Evolutionary conservation across 371 early-diverging fungal species (phyloP).

Genomic region (Capillidium heterosporum): DNA sequence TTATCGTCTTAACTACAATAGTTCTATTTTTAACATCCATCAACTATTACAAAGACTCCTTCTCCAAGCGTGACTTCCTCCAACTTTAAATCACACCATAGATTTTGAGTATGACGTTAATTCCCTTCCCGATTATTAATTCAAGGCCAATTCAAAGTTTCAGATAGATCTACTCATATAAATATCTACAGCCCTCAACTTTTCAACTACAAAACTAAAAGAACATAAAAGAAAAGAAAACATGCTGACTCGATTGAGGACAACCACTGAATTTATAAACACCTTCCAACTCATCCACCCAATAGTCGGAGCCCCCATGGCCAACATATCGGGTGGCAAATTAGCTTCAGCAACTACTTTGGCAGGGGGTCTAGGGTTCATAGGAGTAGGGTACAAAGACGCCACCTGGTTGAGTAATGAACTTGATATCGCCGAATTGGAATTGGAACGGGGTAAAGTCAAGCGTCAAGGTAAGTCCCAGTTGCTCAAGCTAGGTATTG

Average conservation of each 20-base stretch:
- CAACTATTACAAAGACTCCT: too few relatives aligned
- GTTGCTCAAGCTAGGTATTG: slow-evolving; percentile 13
- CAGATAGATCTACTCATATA: too few relatives aligned
- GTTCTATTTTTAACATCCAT: too few relatives aligned
- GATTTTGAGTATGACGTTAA: too few relatives aligned
- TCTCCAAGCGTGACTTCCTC: too few relatives aligned
- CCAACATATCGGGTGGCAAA: neutral
- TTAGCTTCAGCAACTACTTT: slow-evolving; percentile 1
- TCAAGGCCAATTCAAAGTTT: too few relatives aligned
- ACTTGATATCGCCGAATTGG: slow-evolving; percentile 1
- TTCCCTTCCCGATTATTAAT: too few relatives aligned
- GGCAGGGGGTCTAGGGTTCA: slow-evolving; percentile 9
- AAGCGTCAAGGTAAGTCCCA: neutral
- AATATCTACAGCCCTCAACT: too few relatives aligned
- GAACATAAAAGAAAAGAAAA: too few relatives aligned
- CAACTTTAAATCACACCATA: too few relatives aligned
- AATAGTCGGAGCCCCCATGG: slow-evolving; percentile 9
- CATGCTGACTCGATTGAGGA: neutral
- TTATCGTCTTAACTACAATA: too few relatives aligned
- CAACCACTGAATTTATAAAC: neutral
- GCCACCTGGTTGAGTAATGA: neutral
- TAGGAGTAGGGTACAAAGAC: slow-evolving; percentile 4
- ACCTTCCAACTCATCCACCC: neutral
- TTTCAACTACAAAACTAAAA: too few relatives aligned
- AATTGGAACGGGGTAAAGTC: neutral